These are phyloP conservation scores for Podaxis mareebaensis DNA, from an alignment of 768 basidiomycete genomes.

Conservation along the genomic window DNA sequence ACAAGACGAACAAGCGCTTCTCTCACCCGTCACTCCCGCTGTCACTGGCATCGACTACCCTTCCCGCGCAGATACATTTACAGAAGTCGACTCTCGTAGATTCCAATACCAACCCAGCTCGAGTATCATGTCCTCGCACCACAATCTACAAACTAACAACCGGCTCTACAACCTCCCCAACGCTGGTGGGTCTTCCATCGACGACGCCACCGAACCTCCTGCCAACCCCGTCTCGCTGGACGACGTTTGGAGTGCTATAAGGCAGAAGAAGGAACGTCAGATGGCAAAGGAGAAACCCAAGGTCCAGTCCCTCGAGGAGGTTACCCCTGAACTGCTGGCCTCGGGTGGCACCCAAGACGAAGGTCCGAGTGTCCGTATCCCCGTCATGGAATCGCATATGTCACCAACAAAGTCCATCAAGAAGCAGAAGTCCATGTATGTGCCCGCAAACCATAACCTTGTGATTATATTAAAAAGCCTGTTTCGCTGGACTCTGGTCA, in stretches of 20 bases:
- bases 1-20: constrained; percentile 26
- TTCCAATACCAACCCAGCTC: constrained; percentile 27
- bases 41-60: constrained; percentile 52
- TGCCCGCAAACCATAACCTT: constrained; percentile 16
- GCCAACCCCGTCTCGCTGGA: constrained; percentile 47
- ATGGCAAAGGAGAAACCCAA: constrained; percentile 72
- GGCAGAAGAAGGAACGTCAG: constrained; percentile 62
- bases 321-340: constrained; percentile 35
- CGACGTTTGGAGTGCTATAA: constrained; percentile 65
- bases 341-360: constrained; percentile 23
- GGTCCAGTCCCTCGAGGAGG: constrained; percentile 65
- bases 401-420: constrained; percentile 46
- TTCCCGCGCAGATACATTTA: constrained; percentile 37
- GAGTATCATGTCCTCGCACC: constrained; percentile 1
- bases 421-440: constrained; percentile 68
- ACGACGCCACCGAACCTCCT: constrained; percentile 41
- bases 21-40: constrained; percentile 44
- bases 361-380: constrained; percentile 36
- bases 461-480: constrained; percentile 12
- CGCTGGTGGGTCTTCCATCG: constrained; percentile 42
- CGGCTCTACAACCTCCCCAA: constrained; percentile 37
- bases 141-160: constrained; percentile 1
- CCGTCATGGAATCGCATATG: constrained; percentile 38
- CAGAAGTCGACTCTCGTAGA: constrained; percentile 34
- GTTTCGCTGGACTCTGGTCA: constrained; percentile 18